Conservation (phyloP, 2,329 filamentous ascomycete species). For the Apiospora koreana region DNA sequence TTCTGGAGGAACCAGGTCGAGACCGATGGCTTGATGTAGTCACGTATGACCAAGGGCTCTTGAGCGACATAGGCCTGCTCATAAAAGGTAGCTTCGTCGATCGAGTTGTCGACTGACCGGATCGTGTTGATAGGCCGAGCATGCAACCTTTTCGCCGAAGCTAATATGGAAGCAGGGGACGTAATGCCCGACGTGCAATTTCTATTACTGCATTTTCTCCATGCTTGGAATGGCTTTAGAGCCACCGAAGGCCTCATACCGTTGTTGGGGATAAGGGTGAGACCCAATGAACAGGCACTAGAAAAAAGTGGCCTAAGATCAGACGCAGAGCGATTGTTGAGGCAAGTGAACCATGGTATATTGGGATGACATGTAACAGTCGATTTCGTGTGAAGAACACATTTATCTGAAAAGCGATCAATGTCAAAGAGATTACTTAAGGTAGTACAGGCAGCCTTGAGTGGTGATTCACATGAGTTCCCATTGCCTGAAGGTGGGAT, state of each 20-base stretch:
- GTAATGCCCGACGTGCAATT: background rate
- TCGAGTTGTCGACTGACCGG: background rate
- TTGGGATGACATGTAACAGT: too few species aligned
- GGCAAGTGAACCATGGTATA: too few species aligned
- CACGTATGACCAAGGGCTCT: slow-evolving; percentile 1
- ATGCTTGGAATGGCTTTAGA: background rate
- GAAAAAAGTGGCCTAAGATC: too few species aligned
- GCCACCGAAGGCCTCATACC: background rate
- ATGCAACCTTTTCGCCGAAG: background rate
- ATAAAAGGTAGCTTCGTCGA: background rate
- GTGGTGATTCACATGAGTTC: too few species aligned
- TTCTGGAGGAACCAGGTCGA: background rate
- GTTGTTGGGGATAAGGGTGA: background rate
- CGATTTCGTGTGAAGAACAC: too few species aligned
- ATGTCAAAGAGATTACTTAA: too few species aligned
- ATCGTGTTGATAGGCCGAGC: background rate
- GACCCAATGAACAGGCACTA: too few species aligned
- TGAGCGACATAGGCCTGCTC: background rate
- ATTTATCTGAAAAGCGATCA: too few species aligned
- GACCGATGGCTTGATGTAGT: background rate
- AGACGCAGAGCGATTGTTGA: too few species aligned
- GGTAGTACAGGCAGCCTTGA: too few species aligned
- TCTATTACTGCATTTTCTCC: background rate
- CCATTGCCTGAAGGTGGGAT: too few species aligned
- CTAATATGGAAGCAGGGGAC: background rate